Conservation (phyloP, 2,329 filamentous ascomycete genomes). For the Beauveria bassiana region DNA sequence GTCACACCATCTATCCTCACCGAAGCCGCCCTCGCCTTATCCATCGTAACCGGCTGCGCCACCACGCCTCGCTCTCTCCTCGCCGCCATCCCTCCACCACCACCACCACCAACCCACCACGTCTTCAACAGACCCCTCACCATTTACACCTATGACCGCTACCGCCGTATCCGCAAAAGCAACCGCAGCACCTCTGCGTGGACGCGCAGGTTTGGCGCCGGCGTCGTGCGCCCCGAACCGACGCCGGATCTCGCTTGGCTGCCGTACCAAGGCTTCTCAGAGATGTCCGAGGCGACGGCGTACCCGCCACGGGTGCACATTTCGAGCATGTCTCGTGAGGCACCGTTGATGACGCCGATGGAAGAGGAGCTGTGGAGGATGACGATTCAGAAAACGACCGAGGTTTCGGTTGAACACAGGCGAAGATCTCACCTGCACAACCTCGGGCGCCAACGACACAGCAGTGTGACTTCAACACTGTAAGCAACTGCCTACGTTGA, state of each 20-base stretch:
- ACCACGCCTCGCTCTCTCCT: neutral
- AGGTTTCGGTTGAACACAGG: neutral
- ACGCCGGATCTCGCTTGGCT: neutral
- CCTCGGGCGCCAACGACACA: too few relatives aligned
- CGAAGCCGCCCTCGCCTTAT: neutral
- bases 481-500: too few relatives aligned
- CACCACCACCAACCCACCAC: neutral
- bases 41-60: neutral
- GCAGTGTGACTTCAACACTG: too few relatives aligned
- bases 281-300: neutral
- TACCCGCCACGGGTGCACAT: slow-evolving; percentile 1
- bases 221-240: neutral
- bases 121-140: neutral
- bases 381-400: neutral
- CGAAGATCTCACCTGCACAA: neutral
- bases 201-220: too few relatives aligned
- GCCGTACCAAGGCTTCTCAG: neutral
- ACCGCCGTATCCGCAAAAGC: neutral
- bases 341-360: neutral
- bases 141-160: neutral
- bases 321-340: neutral
- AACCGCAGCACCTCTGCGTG: neutral
- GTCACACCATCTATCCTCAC: neutral
- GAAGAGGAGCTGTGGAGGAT: neutral
- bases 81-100: neutral